Evolutionary conservation across 2,329 filamentous ascomycete genomes (phyloP), one percentile per base, ranked within the genome.

Genomic region (Hypoxylon sp.): DNA sequence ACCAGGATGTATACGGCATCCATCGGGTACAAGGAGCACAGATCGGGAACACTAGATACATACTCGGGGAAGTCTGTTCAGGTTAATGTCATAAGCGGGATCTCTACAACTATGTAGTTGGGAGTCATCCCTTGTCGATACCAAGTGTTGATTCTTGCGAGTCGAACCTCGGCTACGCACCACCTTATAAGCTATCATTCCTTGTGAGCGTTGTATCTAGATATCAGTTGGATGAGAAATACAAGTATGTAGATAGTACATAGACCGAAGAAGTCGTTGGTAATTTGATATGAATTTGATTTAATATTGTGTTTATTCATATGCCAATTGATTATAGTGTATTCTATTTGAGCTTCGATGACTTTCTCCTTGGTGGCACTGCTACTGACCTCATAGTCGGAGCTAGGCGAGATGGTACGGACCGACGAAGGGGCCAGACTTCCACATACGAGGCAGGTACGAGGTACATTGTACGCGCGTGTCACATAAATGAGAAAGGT

Each of bases 401-500:
- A 32, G 52, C 50, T 57, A 63, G 52, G 43, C 21, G 25, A 30
- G 23, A 34, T 30, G 43, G 46, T 50, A 51, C 46, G 56, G 56
- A 50, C 56, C 62, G 62, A 57, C 36, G 19, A 60, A 46, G 43
- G 45, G 61, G 60, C 21, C 19, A 50, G 46, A 30, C 17, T 30
- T n/a, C n/a, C n/a, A n/a, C n/a, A n/a, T 51, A 21, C 3, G 21
- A 45, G 17, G 51, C 14, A 60, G 32, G 43, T 62, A 52, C 48
- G 59, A 67, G 52, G 28, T 65, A 62, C 49, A 58, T 56, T 36
- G 52, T 58, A 70, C 46, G 58, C 60, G 56, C 28, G 65, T 68
- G 59, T 68, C 65, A 63, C 58, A 63, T 65, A 66, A 61, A 68
- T 60, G 52, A 66, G 62, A 63, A 66, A 66, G 48, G 65, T 66